phyloP scores from a whole-genome alignment of 176 grass and related monocot genomes.

The maize (Zea mays) region DNA sequence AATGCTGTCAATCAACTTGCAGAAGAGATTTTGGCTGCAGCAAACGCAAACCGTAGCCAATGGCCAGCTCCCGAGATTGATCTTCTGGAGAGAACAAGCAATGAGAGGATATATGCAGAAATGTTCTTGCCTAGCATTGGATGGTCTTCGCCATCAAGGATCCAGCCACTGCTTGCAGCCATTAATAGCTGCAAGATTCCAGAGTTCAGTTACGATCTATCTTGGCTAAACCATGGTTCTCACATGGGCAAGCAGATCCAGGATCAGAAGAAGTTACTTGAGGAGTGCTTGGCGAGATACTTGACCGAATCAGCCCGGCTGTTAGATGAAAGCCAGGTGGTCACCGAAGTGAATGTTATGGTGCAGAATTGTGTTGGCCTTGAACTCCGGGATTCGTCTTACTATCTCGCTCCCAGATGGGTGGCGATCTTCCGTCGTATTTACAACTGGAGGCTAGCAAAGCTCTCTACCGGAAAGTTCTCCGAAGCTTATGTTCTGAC shows the following conservation, averaged over 20 bases:
- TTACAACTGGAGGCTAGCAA: constrained; percentile 67
- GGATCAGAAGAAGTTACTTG: constrained; percentile 60
- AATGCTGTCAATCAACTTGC: constrained; percentile 52
- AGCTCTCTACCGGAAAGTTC: constrained; percentile 43
- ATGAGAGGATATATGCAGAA: constrained; percentile 55
- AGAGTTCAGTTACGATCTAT: constrained; percentile 55
- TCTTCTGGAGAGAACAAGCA: constrained; percentile 55
- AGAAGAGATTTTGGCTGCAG: constrained; percentile 56
- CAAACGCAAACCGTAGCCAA: constrained; percentile 44
- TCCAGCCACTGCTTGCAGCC: constrained; percentile 41
- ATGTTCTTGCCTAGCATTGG: constrained; percentile 62
- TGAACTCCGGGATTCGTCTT: constrained; percentile 55
- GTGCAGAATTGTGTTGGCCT: constrained; percentile 67
- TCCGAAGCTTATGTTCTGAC: constrained; percentile 69
- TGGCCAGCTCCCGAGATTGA: constrained; percentile 78
- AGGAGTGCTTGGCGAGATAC: constrained; percentile 65
- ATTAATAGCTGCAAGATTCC: constrained; percentile 68
- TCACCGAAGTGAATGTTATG: constrained; percentile 51
- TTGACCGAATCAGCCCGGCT: constrained; percentile 43
- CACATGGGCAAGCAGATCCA: constrained; percentile 47
- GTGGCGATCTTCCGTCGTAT: constrained; percentile 66
- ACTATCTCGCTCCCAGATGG: constrained; percentile 75
- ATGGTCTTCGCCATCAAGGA: constrained; percentile 65
- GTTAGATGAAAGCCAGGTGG: constrained; percentile 45
- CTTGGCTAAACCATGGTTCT: constrained; percentile 75